Evolutionary conservation across 768 basidiomycete species (phyloP), one percentile per base, ranked within the genome.

Genomic region (Lepiota venenata): DNA sequence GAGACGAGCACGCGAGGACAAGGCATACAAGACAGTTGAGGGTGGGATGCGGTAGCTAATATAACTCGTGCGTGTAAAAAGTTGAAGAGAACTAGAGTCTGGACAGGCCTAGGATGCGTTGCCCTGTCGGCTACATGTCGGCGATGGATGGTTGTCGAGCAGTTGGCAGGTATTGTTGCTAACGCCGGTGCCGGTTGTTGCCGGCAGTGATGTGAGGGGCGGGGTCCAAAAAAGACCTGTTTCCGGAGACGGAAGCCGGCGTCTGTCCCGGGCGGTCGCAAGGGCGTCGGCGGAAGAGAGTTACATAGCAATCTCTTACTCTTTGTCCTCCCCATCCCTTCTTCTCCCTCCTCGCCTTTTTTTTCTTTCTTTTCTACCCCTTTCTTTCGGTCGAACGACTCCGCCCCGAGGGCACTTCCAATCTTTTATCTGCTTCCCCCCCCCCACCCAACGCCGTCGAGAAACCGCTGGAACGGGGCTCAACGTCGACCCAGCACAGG

Each of bases 11-110:
- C 73, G 74, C 43, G 83, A 83, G 12, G 87, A 86, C 4, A 93
- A 93, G 66, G 70, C 79, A 47, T 98, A 98, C 78, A 95, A 94
- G 71, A 75, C 80, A 8, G 84, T 98, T 2, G 91, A 93, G 61
- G 83, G 85, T 18, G 85, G 82, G 32, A 83, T 87, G 83, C 69
- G 71, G 56, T 72, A 60, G 61, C 14, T 46, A 52, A 4, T 18
- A 20, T 27, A 3, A 7, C 40, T 27, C 43, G 20, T 50, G 41
- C 5, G 25, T 25, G 25, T 50, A 35, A 14, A 11, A 8, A 46
- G 20, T 44, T 15, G n/a, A 39, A 1, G 44, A 15, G 12, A 39
- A 21, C 4, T 9, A n/a, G 11, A 18, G 29, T 15, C 50, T 44
- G 32, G 49, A 18, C 27, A 15, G 27, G 37, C 27, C 22, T 38